These are phyloP conservation scores for Panicum virgatum DNA, from an alignment of 202 grass and related monocot genomes.

Conservation along the genomic window DNA sequence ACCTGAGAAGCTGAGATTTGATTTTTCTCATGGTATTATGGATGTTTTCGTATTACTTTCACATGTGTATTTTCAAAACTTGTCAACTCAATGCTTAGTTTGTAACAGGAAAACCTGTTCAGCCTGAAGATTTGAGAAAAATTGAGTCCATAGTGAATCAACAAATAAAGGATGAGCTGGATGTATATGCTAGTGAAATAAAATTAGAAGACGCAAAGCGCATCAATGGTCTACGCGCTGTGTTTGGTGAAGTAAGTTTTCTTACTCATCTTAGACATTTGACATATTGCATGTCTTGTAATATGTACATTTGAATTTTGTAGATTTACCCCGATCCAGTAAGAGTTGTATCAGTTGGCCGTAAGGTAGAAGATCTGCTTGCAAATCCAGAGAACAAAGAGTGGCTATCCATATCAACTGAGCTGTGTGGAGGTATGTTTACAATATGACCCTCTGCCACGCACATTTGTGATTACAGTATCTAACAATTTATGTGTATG, in stretches of 20 bases:
- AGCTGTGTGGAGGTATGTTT: constrained; percentile 88
- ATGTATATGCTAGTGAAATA: constrained; percentile 81
- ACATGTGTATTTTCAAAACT: not conserved
- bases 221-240: constrained; percentile 85
- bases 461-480: not conserved
- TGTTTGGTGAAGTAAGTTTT: constrained; percentile 82
- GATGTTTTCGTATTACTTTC: constrained; percentile 8
- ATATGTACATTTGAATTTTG: not conserved
- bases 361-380: constrained; percentile 86
- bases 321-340: constrained; percentile 97
- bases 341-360: constrained; percentile 88
- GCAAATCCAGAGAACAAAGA: constrained; percentile 77
- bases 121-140: constrained; percentile 86
- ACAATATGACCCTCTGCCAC: not conserved
- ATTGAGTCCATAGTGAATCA: constrained; percentile 98
- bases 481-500: constrained; percentile 16
- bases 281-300: constrained; percentile 17
- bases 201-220: constrained; percentile 64
- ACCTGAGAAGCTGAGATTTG: constrained; percentile 93
- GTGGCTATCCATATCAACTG: constrained; percentile 92
- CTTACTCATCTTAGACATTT: constrained; percentile 5
- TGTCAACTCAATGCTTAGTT: constrained; percentile 20
- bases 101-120: constrained; percentile 92
- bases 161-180: constrained; percentile 81
- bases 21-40: constrained; percentile 94